These are phyloP conservation scores for Cornus kousa DNA, from an alignment of 148 eudicot genomes.

Conservation along the genomic window DNA sequence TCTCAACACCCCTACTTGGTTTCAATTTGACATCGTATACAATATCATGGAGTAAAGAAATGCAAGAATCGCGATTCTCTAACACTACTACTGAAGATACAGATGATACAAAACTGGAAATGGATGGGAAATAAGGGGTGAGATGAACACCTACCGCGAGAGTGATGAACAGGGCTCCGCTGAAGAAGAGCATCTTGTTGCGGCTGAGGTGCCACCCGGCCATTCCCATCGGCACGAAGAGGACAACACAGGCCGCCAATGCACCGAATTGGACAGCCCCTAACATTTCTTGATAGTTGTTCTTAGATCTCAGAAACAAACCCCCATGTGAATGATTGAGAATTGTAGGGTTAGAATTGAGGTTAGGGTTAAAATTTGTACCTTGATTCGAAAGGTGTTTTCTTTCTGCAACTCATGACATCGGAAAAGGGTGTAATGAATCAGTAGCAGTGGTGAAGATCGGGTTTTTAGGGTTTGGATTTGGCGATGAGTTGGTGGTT, in stretches of 20 bases:
- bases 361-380: background rate
- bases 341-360: background rate
- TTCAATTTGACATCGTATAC: constrained; percentile 11
- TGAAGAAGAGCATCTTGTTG: constrained; percentile 85
- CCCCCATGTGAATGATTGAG: background rate
- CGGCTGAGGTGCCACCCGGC: constrained; percentile 97
- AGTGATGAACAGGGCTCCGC: constrained; percentile 84
- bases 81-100: constrained; percentile 23
- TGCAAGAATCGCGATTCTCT: constrained; percentile 49
- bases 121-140: constrained; percentile 77
- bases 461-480: background rate
- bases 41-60: constrained; percentile 51
- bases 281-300: constrained; percentile 36
- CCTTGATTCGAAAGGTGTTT: background rate
- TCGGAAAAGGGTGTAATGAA: no score
- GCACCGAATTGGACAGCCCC: constrained; percentile 88
- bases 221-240: constrained; percentile 90
- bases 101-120: constrained; percentile 31
- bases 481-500: constrained; percentile 1
- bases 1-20: background rate
- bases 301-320: background rate
- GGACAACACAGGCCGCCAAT: constrained; percentile 79
- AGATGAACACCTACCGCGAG: constrained; percentile 88
- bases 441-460: background rate
- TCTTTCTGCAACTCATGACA: background rate